These are phyloP conservation scores for Iberis pinnata DNA, from an alignment of 345 rosid genomes.

Conservation along the genomic window DNA sequence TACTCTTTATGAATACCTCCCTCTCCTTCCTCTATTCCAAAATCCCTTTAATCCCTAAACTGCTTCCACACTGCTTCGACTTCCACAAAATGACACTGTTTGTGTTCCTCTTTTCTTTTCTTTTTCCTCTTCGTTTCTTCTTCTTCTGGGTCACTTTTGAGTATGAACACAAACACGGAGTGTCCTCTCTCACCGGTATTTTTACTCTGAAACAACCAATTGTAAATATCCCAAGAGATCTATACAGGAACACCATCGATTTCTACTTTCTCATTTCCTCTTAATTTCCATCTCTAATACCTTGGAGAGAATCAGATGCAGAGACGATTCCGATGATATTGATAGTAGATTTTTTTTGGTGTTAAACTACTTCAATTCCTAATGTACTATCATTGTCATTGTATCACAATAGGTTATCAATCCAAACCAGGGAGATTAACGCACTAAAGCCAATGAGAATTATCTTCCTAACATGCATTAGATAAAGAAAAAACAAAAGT, in stretches of 20 bases:
- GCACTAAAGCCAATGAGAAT: too few species aligned
- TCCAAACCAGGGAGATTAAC: too few species aligned
- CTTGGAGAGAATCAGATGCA: too few species aligned
- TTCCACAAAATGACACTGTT: slow-evolving; percentile 36
- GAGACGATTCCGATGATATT: too few species aligned
- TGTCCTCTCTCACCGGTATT: slow-evolving; percentile 29
- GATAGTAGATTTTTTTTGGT: too few species aligned
- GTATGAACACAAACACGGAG: slow-evolving; percentile 80
- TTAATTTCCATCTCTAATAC: slow-evolving; percentile 90
- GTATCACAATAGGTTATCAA: too few species aligned
- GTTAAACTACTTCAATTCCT: too few species aligned
- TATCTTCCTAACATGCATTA: too few species aligned
- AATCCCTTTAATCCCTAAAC: slow-evolving; percentile 43
- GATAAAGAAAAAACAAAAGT: too few species aligned
- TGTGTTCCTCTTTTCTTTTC: slow-evolving; percentile 16
- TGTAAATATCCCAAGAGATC: slow-evolving; percentile 92
- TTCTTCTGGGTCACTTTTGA: slow-evolving; percentile 38
- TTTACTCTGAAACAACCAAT: slow-evolving; percentile 68
- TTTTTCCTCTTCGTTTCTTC: slow-evolving; percentile 20
- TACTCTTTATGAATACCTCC: too few species aligned
- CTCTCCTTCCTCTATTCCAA: slow-evolving; percentile 77
- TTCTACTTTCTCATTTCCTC: slow-evolving; percentile 78
- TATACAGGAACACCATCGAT: slow-evolving; percentile 65
- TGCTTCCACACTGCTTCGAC: slow-evolving; percentile 32
- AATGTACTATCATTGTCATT: too few species aligned